Evolutionary conservation across 1,139 yeast species (phyloP), one percentile per base, ranked within the genome.

Genomic region (Hanseniaspora gamundiae): DNA sequence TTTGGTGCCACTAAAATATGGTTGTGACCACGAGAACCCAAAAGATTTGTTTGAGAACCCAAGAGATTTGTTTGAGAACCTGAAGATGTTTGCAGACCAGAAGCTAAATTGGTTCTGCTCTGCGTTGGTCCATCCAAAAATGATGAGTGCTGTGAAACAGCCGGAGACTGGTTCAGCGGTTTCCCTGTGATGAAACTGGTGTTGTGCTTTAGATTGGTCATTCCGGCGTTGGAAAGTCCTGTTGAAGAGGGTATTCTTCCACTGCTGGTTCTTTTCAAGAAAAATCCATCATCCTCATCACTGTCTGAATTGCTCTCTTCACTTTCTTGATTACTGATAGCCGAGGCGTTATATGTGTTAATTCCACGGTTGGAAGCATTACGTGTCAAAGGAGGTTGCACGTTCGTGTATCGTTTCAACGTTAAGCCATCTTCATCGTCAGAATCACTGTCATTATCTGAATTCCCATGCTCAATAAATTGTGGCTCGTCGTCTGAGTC

Each of bases 101-200:
- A 8, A 2, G 16, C 28, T 5, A 30, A 42, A 16, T 43, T 31
- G 4, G 42, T 26, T 33, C 36, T 11, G 29, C 39, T 40, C 11
- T 39, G 40, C 14, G 39, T 31, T 29, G 39, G 38, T 28, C 22
- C 16, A 11, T 44, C 47, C 17, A 24, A 24, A 16, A 40, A 29
- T 8, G 13, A 31, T 8, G 36, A 43, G 38, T 20, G 14, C 21
- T 33, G 36, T 8, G 21, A 19, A 17, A 10, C 21, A 17, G 36
- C 9, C 2, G 36, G 36, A 9, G 26, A 35, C 24, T 14, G 30
- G 26, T 21, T 35, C 35, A 48, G 31, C 24, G 53, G 51, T 41
- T 53, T 51, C 4, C 62, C 62, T 1, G 59, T 56, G 14, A 60
- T 56, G 42, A 59, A 60, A 45, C 58, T 59, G 42, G 53, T 58